A percentile compares a stretch with the other conserved stretches of the same genome.
phyloP scores from a whole-genome alignment of 2,329 filamentous ascomycete genomes.

The Lizonia empirigonia region DNA sequence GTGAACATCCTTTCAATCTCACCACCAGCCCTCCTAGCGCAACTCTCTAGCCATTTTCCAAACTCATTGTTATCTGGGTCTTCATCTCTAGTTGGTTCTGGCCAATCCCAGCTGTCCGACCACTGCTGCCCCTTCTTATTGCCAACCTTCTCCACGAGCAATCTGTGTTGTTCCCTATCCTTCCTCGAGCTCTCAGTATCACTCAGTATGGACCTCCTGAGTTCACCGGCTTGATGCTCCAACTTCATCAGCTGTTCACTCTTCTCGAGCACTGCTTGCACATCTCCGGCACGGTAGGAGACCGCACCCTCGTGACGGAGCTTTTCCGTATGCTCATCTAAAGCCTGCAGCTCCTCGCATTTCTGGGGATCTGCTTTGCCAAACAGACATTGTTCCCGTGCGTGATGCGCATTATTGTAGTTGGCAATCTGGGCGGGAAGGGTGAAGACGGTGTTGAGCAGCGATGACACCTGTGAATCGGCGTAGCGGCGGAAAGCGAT shows the following conservation, averaged over 20 bases:
- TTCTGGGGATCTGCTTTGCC: conserved; percentile 35
- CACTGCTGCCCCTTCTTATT: conserved; percentile 43
- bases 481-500: conserved; percentile 66
- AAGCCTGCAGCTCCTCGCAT: conserved; percentile 33
- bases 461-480: conserved; percentile 61
- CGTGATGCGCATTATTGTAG: conserved; percentile 38
- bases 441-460: conserved; percentile 60
- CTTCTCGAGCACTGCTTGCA: conserved; percentile 34
- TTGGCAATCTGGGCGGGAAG: conserved; percentile 41
- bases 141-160: conserved; percentile 36
- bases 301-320: conserved; percentile 35
- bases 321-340: conserved; percentile 29
- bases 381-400: conserved; percentile 42
- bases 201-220: conserved; percentile 33
- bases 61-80: conserved; percentile 12
- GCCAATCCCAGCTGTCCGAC: conserved; percentile 46
- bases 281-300: conserved; percentile 33
- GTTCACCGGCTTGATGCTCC: conserved; percentile 32
- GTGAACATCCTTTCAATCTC: conserved; percentile 12
- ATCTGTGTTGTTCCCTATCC: conserved; percentile 13
- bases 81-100: conserved; percentile 35
- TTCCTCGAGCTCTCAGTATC: conserved; percentile 4
- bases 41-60: conserved; percentile 8
- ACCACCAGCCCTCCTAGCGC: conserved; percentile 7
- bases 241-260: conserved; percentile 42